Evolutionary conservation across 768 basidiomycete species (phyloP).

Genomic region (Podaxis rugospora): DNA sequence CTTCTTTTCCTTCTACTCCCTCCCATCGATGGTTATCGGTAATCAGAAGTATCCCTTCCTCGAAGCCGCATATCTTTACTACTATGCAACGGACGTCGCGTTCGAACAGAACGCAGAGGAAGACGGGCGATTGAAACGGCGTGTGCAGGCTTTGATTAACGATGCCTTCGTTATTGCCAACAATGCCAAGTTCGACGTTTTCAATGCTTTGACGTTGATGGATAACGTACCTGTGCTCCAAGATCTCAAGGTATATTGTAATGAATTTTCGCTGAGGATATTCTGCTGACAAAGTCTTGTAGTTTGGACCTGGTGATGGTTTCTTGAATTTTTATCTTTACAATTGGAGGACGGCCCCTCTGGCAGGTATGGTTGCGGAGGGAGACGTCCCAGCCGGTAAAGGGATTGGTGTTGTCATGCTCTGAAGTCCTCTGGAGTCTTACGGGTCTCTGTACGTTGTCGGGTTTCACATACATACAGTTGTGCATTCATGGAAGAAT

Average conservation of each 20-base stretch:
- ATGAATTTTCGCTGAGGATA: not conserved
- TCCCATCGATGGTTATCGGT: constrained; percentile 90
- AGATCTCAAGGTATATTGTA: constrained; percentile 67
- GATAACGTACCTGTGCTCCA: constrained; percentile 83
- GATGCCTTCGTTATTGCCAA: constrained; percentile 83
- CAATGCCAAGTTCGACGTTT: constrained; percentile 88
- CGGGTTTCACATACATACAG: not conserved
- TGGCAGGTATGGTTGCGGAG: constrained; percentile 66
- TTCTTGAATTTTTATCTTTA: constrained; percentile 90
- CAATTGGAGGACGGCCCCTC: constrained; percentile 84
- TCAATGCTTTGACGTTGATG: constrained; percentile 94
- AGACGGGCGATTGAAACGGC: constrained; percentile 58
- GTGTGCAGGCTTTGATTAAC: constrained; percentile 66
- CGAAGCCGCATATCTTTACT: constrained; percentile 93
- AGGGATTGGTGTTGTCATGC: constrained; percentile 93
- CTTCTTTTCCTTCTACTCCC: constrained; percentile 94
- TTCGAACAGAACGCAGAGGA: constrained; percentile 59
- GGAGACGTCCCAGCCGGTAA: constrained; percentile 55
- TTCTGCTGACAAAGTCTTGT: constrained; percentile 8
- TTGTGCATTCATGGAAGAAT: constrained; percentile 2
- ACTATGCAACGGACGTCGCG: constrained; percentile 83
- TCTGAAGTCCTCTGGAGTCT: constrained; percentile 36
- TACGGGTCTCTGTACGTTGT: not conserved
- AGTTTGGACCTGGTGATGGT: constrained; percentile 95
- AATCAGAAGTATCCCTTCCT: constrained; percentile 66